These are phyloP conservation scores for Spiromastix sp. DNA, from an alignment of 2,329 filamentous ascomycete species.

Conservation along the genomic window DNA sequence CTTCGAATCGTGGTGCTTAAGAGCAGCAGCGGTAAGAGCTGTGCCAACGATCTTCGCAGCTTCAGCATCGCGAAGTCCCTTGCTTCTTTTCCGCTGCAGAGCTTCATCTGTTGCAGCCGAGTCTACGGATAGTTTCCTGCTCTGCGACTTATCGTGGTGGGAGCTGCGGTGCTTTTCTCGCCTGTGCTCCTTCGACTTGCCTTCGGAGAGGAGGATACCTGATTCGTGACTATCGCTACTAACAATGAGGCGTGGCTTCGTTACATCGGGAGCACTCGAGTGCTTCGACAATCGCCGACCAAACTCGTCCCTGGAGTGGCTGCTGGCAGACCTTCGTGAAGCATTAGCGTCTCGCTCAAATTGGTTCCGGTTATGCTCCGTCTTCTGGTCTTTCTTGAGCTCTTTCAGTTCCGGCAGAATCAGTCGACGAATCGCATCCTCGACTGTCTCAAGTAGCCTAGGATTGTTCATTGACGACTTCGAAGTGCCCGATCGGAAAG, in stretches of 20 bases:
- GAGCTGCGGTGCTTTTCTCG: constrained; percentile 43
- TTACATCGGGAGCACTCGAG: constrained; percentile 50
- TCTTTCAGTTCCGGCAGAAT: constrained; percentile 88
- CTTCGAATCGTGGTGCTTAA: constrained; percentile 55
- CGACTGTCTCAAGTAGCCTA: constrained; percentile 79
- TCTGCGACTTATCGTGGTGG: constrained; percentile 34
- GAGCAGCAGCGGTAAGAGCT: constrained; percentile 50
- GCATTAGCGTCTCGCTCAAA: constrained; percentile 56
- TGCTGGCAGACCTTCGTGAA: constrained; percentile 49
- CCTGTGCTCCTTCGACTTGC: constrained; percentile 36
- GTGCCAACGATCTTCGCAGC: constrained; percentile 46
- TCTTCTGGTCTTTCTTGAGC: constrained; percentile 80
- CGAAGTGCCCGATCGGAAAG: constrained; percentile 48
- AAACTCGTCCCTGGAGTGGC: constrained; percentile 44
- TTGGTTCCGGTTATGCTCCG: constrained; percentile 58
- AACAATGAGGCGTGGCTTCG: constrained; percentile 51
- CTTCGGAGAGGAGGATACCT: constrained; percentile 45
- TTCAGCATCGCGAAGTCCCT: constrained; percentile 45
- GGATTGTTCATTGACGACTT: constrained; percentile 84
- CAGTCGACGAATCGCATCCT: constrained; percentile 81
- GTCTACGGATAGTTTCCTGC: constrained; percentile 37
- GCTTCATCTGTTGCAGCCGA: constrained; percentile 42
- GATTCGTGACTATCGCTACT: constrained; percentile 50
- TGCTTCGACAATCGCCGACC: constrained; percentile 44
- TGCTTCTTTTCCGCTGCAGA: constrained; percentile 44